Evolutionary conservation across 306 rosid genomes (phyloP).

Genomic region (Lathyrus oleraceus): DNA sequence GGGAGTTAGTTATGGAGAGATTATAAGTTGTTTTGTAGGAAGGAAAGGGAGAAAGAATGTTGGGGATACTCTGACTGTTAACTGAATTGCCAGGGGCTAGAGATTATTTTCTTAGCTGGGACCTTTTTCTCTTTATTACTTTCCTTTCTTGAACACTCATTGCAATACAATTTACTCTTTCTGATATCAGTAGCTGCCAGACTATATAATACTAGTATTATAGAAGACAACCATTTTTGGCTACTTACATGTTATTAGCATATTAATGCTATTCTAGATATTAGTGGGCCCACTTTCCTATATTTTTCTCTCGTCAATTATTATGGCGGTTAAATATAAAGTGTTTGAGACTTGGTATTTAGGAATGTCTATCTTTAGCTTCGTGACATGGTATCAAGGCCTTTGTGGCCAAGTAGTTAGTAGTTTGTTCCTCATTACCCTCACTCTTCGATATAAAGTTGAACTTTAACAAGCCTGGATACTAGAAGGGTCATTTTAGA

Average conservation of each 20-base stretch:
- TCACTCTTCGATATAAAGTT: conserved; percentile 2
- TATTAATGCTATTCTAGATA: conserved; percentile 19
- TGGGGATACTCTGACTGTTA: not conserved
- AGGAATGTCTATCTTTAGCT: conserved; percentile 14
- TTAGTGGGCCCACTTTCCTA: not conserved
- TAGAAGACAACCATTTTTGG: conserved; percentile 2
- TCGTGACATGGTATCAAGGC: not conserved
- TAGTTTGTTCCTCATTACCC: conserved; percentile 4
- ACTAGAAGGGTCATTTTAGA: not conserved
- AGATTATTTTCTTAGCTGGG: not conserved
- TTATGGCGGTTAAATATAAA: not conserved
- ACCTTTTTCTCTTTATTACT: not conserved
- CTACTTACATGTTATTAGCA: conserved; percentile 8
- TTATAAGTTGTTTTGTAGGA: not conserved
- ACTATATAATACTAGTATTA: not conserved
- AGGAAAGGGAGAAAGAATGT: not conserved
- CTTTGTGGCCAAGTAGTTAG: conserved; percentile 5
- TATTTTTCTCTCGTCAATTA: conserved; percentile 14
- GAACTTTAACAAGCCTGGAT: conserved; percentile 10
- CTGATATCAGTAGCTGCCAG: not conserved
- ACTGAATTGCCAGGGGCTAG: not conserved
- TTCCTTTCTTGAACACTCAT: not conserved
- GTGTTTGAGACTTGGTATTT: not conserved
- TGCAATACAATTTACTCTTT: not conserved
- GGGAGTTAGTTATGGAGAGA: not conserved